Evolutionary conservation across 441 rosid genomes (phyloP).

Genomic region (Bruguiera hainesii): DNA sequence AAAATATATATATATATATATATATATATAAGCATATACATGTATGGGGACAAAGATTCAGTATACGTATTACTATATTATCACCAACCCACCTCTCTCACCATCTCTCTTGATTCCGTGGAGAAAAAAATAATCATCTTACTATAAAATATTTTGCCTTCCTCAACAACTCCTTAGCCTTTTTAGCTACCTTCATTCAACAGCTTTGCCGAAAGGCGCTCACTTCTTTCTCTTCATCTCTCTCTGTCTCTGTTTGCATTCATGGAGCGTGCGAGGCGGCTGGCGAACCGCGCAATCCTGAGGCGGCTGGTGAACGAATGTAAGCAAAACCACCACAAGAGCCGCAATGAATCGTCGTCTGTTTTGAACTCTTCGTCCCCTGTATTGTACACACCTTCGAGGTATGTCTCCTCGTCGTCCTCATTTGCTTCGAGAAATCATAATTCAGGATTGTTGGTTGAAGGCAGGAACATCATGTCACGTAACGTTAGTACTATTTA

Average conservation of each 20-base stretch:
- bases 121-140: conserved; percentile 7
- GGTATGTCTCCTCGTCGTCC: conserved; percentile 73
- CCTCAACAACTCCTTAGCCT: conserved; percentile 32
- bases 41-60: conserved; percentile 2
- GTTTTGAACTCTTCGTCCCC: conserved; percentile 30
- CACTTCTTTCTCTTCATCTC: background rate
- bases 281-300: conserved; percentile 77
- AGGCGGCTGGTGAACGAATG: conserved; percentile 57
- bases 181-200: background rate
- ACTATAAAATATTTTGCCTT: background rate
- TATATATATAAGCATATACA: too few relatives aligned
- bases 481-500: conserved; percentile 15
- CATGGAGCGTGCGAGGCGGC: conserved; percentile 92
- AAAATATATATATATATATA: too few relatives aligned
- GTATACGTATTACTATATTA: background rate
- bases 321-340: conserved; percentile 42
- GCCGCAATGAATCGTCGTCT: conserved; percentile 22
- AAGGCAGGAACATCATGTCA: conserved; percentile 22
- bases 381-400: conserved; percentile 50
- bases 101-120: background rate
- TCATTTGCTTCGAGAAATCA: conserved; percentile 36
- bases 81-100: conserved; percentile 25
- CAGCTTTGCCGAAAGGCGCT: background rate
- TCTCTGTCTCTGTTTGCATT: conserved; percentile 3
- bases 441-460: conserved; percentile 36